A percentile compares a stretch with the other conserved stretches of the same genome.
Evolutionary conservation across 2,329 filamentous ascomycete species (phyloP).

Genomic region (Pezicula rhizophila): DNA sequence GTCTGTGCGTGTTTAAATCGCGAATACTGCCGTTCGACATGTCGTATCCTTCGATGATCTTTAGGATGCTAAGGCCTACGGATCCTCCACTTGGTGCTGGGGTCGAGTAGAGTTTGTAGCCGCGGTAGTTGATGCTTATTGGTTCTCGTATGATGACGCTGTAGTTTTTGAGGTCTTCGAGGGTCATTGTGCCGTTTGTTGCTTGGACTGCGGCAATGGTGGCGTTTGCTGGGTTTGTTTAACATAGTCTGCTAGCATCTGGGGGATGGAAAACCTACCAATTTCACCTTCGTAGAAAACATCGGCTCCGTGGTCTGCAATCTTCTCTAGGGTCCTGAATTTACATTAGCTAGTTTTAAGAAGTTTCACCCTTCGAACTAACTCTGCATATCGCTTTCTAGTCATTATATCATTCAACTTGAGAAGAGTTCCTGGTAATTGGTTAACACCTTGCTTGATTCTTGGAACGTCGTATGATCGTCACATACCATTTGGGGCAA

Average conservation of each 20-base stretch:
- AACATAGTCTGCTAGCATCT: not conserved
- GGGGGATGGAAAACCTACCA: conserved; percentile 9
- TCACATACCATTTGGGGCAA: conserved; percentile 54
- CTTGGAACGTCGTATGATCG: too few relatives aligned
- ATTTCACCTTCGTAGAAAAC: conserved; percentile 59
- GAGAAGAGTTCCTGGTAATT: conserved; percentile 42
- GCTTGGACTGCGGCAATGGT: conserved; percentile 53
- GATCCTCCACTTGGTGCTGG: conserved; percentile 74
- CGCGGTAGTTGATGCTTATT: conserved; percentile 58
- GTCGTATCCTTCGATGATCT: conserved; percentile 67
- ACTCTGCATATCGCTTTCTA: conserved; percentile 56
- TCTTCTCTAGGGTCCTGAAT: conserved; percentile 50
- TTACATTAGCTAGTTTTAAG: not conserved
- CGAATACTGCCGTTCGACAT: conserved; percentile 43
- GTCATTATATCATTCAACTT: conserved; percentile 58
- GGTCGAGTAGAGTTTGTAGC: conserved; percentile 62
- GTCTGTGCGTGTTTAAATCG: conserved; percentile 71
- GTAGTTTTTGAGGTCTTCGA: conserved; percentile 61
- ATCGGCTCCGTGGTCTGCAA: conserved; percentile 52
- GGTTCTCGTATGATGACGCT: conserved; percentile 57
- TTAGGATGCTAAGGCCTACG: conserved; percentile 61
- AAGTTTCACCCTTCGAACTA: conserved; percentile 1
- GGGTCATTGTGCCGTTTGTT: conserved; percentile 61
- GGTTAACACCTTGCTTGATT: not conserved
- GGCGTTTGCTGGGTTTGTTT: conserved; percentile 39